A percentile compares a stretch with the other conserved stretches of the same genome.
Conservation (phyloP, 352 stramenopile genomes). For the Globisporangium okanoganense region DNA sequence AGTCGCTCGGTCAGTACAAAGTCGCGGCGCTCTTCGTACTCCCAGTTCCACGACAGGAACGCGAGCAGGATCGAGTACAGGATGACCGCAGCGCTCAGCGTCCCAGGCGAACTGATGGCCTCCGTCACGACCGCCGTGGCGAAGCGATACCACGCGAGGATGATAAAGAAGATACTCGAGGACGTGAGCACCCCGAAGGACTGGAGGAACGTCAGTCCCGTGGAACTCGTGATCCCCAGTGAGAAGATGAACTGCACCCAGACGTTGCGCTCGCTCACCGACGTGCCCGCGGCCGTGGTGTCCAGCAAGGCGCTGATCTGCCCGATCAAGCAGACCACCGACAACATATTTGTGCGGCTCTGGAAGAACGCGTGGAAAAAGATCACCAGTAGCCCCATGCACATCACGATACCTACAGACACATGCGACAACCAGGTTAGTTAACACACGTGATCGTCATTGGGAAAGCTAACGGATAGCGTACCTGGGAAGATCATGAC, state of each 20-base stretch:
- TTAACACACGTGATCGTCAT: no score
- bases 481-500: slow-evolving; percentile 78
- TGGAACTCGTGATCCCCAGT: slow-evolving; percentile 77
- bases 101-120: slow-evolving; percentile 58
- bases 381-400: slow-evolving; percentile 68
- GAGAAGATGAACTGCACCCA: slow-evolving; percentile 88
- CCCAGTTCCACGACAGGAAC: slow-evolving; percentile 85
- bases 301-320: slow-evolving; percentile 74
- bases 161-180: slow-evolving; percentile 76
- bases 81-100: slow-evolving; percentile 63
- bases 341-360: slow-evolving; percentile 38
- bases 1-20: slow-evolving; percentile 79
- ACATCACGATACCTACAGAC: slow-evolving; percentile 52
- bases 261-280: slow-evolving; percentile 77
- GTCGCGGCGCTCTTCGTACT: slow-evolving; percentile 84
- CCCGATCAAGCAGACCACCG: slow-evolving; percentile 62
- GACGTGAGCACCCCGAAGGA: slow-evolving; percentile 44
- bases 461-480: background rate
- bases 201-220: slow-evolving; percentile 70
- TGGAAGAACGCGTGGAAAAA: slow-evolving; percentile 65
- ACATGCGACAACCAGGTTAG: background rate
- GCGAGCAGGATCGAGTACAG: slow-evolving; percentile 77
- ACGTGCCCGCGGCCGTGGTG: slow-evolving; percentile 66
- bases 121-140: slow-evolving; percentile 23
- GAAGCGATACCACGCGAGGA: slow-evolving; percentile 69